Conservation (phyloP, 345 rosid genomes). For the Kernera saxatilis region DNA sequence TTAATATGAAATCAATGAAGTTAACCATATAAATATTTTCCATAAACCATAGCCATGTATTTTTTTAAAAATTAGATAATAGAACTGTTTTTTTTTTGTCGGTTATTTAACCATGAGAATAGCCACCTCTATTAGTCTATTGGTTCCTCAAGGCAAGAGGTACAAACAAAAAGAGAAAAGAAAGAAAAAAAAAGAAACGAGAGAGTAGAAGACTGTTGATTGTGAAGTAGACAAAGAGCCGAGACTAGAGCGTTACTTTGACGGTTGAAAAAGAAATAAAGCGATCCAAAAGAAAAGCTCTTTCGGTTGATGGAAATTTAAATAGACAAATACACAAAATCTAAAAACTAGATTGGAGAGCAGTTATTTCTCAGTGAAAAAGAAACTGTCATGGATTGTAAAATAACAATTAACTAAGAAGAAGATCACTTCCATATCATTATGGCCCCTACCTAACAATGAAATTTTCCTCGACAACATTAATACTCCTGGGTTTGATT, state of each 20-base stretch:
- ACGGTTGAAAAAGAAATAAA: conserved; percentile 26
- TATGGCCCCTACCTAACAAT: conserved; percentile 31
- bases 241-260: conserved; percentile 28
- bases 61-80: no score
- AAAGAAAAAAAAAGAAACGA: background rate
- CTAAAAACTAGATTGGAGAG: conserved; percentile 10
- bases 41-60: background rate
- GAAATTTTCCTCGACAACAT: conserved; percentile 14
- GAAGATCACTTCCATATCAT: conserved; percentile 33
- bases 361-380: conserved; percentile 11
- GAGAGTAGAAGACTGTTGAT: conserved; percentile 4
- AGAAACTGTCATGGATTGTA: conserved; percentile 1
- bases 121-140: background rate
- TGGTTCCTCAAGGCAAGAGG: conserved; percentile 14
- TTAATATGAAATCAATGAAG: background rate
- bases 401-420: conserved; percentile 14
- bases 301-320: conserved; percentile 35
- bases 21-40: background rate
- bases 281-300: conserved; percentile 26
- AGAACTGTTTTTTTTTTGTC: background rate
- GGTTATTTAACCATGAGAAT: background rate
- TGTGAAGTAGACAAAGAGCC: conserved; percentile 12
- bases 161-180: background rate
- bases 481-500: background rate
- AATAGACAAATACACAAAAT: background rate